A percentile compares a stretch with the other conserved stretches of the same genome.
These are phyloP conservation scores for Tetragonia tetragonoides DNA, from an alignment of 148 eudicot genomes.

Conservation along the genomic window DNA sequence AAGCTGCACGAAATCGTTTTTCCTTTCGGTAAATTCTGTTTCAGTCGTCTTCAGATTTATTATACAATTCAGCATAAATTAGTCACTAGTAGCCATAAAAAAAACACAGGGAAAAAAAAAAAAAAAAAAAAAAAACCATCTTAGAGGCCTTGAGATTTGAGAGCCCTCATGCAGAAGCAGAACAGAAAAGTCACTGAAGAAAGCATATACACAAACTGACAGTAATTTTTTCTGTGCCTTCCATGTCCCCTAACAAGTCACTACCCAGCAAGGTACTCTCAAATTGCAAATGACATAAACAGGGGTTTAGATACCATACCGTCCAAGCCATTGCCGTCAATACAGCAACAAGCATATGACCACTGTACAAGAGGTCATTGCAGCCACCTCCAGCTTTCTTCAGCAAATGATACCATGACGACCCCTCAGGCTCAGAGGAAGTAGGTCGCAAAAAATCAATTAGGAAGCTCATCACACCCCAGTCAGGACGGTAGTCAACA, in stretches of 20 bases:
- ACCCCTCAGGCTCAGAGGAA: conserved; percentile 53
- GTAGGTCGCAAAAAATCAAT: conserved; percentile 77
- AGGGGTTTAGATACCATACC: conserved; percentile 38
- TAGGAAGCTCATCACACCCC: conserved; percentile 91
- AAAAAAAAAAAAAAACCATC: too few species aligned
- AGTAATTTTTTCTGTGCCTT: neutral
- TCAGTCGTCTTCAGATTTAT: neutral
- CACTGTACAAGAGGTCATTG: conserved; percentile 94
- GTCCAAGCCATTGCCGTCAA: conserved; percentile 99
- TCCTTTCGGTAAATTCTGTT: neutral
- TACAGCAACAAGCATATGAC: conserved; percentile 96
- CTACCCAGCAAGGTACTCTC: neutral
- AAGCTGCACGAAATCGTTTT: neutral
- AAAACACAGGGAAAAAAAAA: too few species aligned
- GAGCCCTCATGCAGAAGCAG: too few species aligned
- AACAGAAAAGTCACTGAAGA: too few species aligned
- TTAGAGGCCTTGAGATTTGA: too few species aligned
- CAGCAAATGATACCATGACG: conserved; percentile 74
- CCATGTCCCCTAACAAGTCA: neutral
- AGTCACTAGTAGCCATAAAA: too few species aligned
- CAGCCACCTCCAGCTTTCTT: conserved; percentile 97
- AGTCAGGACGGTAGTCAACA: conserved; percentile 71
- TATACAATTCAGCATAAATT: too few species aligned
- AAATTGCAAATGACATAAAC: neutral
- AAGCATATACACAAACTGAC: too few species aligned